These are phyloP conservation scores for Dalbergia cochinchinensis DNA, from an alignment of 306 rosid species.

Conservation along the genomic window DNA sequence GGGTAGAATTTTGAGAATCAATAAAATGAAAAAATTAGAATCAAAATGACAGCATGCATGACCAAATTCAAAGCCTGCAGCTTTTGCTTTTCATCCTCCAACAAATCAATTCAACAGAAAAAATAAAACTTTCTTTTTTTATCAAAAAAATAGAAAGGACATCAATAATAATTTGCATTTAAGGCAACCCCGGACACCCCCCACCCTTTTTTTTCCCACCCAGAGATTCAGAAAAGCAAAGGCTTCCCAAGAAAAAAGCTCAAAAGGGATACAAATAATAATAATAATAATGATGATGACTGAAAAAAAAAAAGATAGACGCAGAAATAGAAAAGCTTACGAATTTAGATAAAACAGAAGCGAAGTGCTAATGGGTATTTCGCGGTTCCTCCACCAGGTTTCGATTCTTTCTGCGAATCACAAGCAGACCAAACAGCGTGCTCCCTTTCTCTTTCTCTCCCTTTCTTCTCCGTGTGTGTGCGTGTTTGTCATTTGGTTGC, in stretches of 20 bases:
- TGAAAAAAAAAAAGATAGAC: background rate
- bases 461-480: background rate
- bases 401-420: constrained; percentile 8
- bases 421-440: constrained; percentile 8
- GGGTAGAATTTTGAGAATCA: constrained; percentile 5
- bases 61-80: constrained; percentile 44
- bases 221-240: constrained; percentile 3
- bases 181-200: constrained; percentile 29
- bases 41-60: constrained; percentile 32
- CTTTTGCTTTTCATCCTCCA: background rate
- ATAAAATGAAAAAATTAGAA: constrained; percentile 12
- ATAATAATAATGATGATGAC: background rate
- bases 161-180: constrained; percentile 42
- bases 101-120: background rate
- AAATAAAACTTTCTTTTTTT: background rate
- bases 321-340: constrained; percentile 51
- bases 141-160: background rate
- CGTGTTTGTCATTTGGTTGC: constrained; percentile 50
- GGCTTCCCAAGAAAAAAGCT: constrained; percentile 9
- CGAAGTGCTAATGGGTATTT: constrained; percentile 5
- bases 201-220: constrained; percentile 17
- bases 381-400: constrained; percentile 22
- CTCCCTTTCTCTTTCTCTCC: background rate
- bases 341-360: constrained; percentile 46
- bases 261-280: background rate